phyloP scores from a whole-genome alignment of 805 yeast species.

The Candida odintsovae region DNA sequence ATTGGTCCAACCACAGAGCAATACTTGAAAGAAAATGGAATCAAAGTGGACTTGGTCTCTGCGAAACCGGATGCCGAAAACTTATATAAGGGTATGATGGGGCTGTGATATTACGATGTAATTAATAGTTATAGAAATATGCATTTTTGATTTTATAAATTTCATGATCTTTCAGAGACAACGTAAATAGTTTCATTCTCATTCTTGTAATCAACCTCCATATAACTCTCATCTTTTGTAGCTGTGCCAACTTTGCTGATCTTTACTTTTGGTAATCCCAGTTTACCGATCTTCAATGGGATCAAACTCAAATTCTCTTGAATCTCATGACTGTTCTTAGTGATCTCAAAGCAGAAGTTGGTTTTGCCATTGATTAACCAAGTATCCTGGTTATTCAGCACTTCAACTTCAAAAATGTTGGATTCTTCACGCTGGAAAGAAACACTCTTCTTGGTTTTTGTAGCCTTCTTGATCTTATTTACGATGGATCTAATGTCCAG shows the following conservation, averaged over 20 bases:
- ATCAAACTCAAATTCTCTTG: constrained; percentile 43
- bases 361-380: constrained; percentile 82
- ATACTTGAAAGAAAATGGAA: constrained; percentile 45
- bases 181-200: constrained; percentile 65
- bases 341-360: constrained; percentile 41
- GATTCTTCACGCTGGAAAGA: constrained; percentile 16
- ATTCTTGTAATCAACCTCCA: constrained; percentile 63
- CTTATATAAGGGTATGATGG: constrained; percentile 33
- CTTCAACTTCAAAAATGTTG: constrained; percentile 37
- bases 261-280: constrained; percentile 59
- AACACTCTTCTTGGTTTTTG: constrained; percentile 15
- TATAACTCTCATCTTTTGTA: constrained; percentile 29
- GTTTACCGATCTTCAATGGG: constrained; percentile 73
- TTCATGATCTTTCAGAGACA: constrained; percentile 45
- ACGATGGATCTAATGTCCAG: constrained; percentile 35
- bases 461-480: neutral
- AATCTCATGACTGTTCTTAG: constrained; percentile 8
- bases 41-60: constrained; percentile 61
- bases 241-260: constrained; percentile 30
- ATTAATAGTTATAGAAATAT: constrained; percentile 1
- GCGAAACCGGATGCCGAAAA: constrained; percentile 65
- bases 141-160: neutral
- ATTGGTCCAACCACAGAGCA: constrained; percentile 90
- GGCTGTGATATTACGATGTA: neutral
- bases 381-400: constrained; percentile 50